Percentiles rank a stretch among this genome's conserved stretches.
These are phyloP conservation scores for Blechomonas ayalai DNA, from an alignment of 208 protist species.

Conservation along the genomic window DNA sequence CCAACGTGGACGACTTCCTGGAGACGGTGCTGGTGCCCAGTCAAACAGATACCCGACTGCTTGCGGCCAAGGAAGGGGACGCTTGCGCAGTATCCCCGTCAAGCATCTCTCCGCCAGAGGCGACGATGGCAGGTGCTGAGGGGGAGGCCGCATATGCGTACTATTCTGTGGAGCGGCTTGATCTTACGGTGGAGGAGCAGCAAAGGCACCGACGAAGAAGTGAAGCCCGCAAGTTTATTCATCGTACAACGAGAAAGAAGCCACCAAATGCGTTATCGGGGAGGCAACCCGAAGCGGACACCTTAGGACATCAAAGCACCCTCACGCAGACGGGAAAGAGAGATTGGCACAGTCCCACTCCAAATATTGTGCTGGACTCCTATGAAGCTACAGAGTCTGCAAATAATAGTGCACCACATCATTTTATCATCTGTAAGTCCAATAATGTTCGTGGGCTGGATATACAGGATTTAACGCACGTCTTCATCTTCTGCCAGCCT, in stretches of 20 bases:
- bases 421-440: conserved; percentile 33
- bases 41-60: conserved; percentile 11
- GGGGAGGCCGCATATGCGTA: too few species aligned
- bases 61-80: neutral
- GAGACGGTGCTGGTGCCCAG: conserved; percentile 42
- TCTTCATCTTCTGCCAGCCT: conserved; percentile 57
- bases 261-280: too few species aligned
- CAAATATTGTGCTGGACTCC: too few species aligned
- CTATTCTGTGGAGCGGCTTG: conserved; percentile 31
- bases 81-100: neutral
- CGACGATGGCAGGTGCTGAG: too few species aligned
- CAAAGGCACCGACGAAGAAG: conserved; percentile 18
- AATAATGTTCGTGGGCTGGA: conserved; percentile 68
- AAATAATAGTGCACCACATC: too few species aligned
- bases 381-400: too few species aligned
- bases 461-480: conserved; percentile 60
- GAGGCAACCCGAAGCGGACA: too few species aligned
- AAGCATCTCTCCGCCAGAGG: neutral
- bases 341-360: too few species aligned
- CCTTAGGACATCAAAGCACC: too few species aligned
- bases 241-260: too few species aligned
- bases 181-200: conserved; percentile 21
- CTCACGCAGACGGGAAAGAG: too few species aligned
- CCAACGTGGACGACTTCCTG: conserved; percentile 34
- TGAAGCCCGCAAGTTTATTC: conserved; percentile 26